A percentile compares a stretch with the other conserved stretches of the same genome.
These are phyloP conservation scores for Termitomyces sp. DNA, from an alignment of 768 basidiomycete species.

Conservation along the genomic window DNA sequence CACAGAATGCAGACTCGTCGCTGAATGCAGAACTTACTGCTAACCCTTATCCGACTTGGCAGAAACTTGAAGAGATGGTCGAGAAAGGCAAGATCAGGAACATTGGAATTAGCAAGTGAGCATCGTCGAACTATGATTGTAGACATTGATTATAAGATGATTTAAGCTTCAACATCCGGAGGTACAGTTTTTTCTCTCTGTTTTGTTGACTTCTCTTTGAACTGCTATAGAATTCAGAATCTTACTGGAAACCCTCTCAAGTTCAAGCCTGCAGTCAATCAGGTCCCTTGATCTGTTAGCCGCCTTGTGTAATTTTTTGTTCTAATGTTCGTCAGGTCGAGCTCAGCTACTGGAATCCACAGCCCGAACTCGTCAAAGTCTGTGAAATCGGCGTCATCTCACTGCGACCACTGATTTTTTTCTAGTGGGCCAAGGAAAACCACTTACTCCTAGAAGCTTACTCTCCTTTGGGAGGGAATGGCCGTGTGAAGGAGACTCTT, in stretches of 20 bases:
- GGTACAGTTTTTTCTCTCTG: conserved; percentile 19
- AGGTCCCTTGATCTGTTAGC: conserved; percentile 22
- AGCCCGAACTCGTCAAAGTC: conserved; percentile 68
- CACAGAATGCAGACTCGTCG: conserved; percentile 47
- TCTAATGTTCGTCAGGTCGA: conserved; percentile 39
- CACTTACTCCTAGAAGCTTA: conserved; percentile 67
- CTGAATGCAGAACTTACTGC: conserved; percentile 47
- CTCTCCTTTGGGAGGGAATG: conserved; percentile 65
- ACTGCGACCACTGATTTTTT: not conserved
- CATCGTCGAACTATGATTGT: not conserved
- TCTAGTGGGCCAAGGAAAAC: conserved; percentile 65
- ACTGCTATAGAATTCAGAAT: conserved; percentile 43
- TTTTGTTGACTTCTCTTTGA: conserved; percentile 11
- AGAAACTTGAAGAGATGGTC: conserved; percentile 73
- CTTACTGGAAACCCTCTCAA: conserved; percentile 56
- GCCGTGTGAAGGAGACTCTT: conserved; percentile 52
- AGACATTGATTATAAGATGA: not conserved
- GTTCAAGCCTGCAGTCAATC: conserved; percentile 64
- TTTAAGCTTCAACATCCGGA: conserved; percentile 57
- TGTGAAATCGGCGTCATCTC: not conserved
- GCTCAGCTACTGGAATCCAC: conserved; percentile 72
- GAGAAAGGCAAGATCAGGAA: conserved; percentile 71
- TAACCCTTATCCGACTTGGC: conserved; percentile 75
- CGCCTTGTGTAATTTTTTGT: not conserved
- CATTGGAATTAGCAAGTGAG: conserved; percentile 82